Conservation (phyloP, 768 basidiomycete species). For the Macrolepiota fuliginosa region DNA sequence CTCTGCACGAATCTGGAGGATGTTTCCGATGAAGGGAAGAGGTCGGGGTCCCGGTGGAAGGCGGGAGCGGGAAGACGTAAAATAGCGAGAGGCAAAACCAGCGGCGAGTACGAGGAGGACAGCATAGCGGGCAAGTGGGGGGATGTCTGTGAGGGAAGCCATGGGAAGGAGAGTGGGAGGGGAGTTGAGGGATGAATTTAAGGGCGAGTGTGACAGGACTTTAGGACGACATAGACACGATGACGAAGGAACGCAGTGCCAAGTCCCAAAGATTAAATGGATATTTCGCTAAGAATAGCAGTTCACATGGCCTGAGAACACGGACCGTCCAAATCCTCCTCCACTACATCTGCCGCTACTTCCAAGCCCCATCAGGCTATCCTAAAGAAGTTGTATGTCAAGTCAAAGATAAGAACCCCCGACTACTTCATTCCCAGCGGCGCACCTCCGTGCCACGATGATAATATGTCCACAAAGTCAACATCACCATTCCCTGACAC, state of each 20-base stretch:
- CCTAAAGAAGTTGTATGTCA: constrained; percentile 28
- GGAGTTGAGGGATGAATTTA: constrained; percentile 3
- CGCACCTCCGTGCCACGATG: constrained; percentile 6
- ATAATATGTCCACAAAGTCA: not conserved
- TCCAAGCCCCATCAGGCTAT: constrained; percentile 15
- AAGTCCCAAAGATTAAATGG: constrained; percentile 10
- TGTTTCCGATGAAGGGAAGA: constrained; percentile 46
- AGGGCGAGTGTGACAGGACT: constrained; percentile 27
- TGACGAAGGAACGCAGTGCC: constrained; percentile 15
- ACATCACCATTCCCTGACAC: not conserved
- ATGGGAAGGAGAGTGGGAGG: constrained; percentile 13
- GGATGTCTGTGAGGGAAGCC: constrained; percentile 15
- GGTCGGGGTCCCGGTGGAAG: constrained; percentile 48
- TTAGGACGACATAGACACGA: constrained; percentile 19
- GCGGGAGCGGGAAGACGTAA: constrained; percentile 22
- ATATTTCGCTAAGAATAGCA: not conserved
- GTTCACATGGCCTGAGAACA: constrained; percentile 3
- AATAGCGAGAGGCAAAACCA: constrained; percentile 23
- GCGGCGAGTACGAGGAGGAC: constrained; percentile 15
- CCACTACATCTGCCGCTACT: not conserved
- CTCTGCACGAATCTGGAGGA: constrained; percentile 39
- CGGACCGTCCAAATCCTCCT: not conserved
- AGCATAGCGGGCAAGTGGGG: constrained; percentile 22
- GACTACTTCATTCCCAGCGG: too few relatives aligned
- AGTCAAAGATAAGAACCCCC: constrained; percentile 29